phyloP scores from a whole-genome alignment of 805 yeast species.

The Torulaspora microellipsoides region DNA sequence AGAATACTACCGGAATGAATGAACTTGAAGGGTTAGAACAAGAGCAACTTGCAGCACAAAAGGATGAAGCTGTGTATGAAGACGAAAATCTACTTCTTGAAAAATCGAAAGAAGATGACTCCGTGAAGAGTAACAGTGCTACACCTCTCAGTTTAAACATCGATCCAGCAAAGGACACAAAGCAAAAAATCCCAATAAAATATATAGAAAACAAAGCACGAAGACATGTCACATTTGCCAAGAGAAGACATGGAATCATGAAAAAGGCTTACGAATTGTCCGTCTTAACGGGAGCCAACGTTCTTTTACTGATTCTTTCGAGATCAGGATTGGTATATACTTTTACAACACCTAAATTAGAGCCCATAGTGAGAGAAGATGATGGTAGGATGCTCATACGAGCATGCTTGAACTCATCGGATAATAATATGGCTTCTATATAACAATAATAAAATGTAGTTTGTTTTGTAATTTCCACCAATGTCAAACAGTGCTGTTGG shows the following conservation, averaged over 20 bases:
- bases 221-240: slow-evolving; percentile 95
- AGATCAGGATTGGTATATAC: slow-evolving; percentile 96
- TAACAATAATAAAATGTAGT: no score
- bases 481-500: no score
- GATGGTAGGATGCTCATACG: slow-evolving; percentile 94
- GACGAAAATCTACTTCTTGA: no score
- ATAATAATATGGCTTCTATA: no score
- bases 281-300: slow-evolving; percentile 95
- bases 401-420: slow-evolving; percentile 55
- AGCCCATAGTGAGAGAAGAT: slow-evolving; percentile 87
- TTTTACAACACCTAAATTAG: slow-evolving; percentile 93
- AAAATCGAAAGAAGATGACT: no score
- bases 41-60: no score
- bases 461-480: no score
- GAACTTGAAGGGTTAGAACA: no score
- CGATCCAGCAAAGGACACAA: slow-evolving; percentile 1
- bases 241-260: slow-evolving; percentile 97
- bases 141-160: not conserved
- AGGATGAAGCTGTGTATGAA: no score
- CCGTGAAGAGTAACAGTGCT: slow-evolving; percentile 2
- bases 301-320: slow-evolving; percentile 81
- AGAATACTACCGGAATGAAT: no score
- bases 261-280: slow-evolving; percentile 95
- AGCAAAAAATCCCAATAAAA: slow-evolving; percentile 46
- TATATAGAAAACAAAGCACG: slow-evolving; percentile 93